Conservation (phyloP, 2,329 filamentous ascomycete species). For the Alternaria longipes region DNA sequence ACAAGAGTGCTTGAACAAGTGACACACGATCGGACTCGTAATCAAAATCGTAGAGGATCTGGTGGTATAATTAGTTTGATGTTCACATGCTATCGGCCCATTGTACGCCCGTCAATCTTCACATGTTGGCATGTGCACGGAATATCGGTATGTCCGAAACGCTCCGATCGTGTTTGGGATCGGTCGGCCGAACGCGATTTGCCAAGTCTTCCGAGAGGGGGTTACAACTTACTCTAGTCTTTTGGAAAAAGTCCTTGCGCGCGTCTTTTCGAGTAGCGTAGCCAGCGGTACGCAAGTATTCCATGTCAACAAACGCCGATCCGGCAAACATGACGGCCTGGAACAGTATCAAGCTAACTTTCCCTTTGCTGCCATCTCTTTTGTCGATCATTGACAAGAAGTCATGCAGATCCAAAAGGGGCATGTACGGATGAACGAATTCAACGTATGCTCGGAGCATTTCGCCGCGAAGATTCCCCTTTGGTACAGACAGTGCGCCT, state of each 20-base stretch:
- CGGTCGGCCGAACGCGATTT: slow-evolving; percentile 20
- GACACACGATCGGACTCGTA: slow-evolving; percentile 90
- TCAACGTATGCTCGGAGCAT: slow-evolving; percentile 84
- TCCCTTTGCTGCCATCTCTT: slow-evolving; percentile 73
- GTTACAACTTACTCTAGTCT: slow-evolving; percentile 73
- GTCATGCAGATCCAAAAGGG: slow-evolving; percentile 75
- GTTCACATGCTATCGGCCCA: slow-evolving; percentile 1
- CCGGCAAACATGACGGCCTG: slow-evolving; percentile 96
- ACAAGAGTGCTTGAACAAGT: slow-evolving; percentile 84
- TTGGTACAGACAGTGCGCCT: slow-evolving; percentile 82
- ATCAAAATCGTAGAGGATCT: slow-evolving; percentile 93
- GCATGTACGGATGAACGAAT: slow-evolving; percentile 95
- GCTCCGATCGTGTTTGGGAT: slow-evolving; percentile 9
- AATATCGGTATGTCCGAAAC: slow-evolving; percentile 17
- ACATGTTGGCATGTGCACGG: slow-evolving; percentile 23
- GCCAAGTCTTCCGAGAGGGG: slow-evolving; percentile 14
- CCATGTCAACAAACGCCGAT: slow-evolving; percentile 85
- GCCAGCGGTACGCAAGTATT: slow-evolving; percentile 77
- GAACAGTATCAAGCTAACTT: slow-evolving; percentile 85
- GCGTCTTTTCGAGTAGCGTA: slow-evolving; percentile 81
- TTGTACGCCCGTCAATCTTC: slow-evolving; percentile 2
- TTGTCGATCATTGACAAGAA: slow-evolving; percentile 69
- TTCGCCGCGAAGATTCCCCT: slow-evolving; percentile 75
- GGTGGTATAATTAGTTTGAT: slow-evolving; percentile 25
- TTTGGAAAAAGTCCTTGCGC: slow-evolving; percentile 87